Conservation (phyloP, 768 basidiomycete genomes). For the Suillus lakei region DNA sequence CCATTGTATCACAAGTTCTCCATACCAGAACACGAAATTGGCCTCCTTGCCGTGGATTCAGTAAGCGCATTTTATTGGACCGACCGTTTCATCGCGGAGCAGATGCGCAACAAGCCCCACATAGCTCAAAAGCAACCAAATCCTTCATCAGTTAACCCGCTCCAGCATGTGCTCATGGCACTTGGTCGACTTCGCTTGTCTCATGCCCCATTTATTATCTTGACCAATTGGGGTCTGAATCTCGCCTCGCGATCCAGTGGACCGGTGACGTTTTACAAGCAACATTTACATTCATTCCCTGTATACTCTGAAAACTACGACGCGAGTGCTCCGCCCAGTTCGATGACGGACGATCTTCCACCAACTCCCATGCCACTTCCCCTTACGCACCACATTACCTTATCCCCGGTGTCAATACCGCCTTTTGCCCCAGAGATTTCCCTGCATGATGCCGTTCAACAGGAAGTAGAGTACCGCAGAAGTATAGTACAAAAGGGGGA, state of each 20-base stretch:
- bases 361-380: conserved; percentile 23
- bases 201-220: conserved; percentile 53
- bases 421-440: conserved; percentile 16
- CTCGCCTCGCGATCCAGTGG: conserved; percentile 22
- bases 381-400: conserved; percentile 46
- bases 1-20: conserved; percentile 53
- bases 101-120: conserved; percentile 37
- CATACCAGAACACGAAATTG: conserved; percentile 60
- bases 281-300: conserved; percentile 56
- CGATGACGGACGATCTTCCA: conserved; percentile 6
- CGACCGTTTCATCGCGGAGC: conserved; percentile 70
- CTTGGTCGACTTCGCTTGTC: conserved; percentile 53
- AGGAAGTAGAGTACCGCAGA: conserved; percentile 25
- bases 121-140: conserved; percentile 7
- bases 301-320: conserved; percentile 23
- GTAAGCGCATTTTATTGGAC: conserved; percentile 79
- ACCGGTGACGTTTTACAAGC: conserved; percentile 44
- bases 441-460: conserved; percentile 18
- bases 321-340: background rate
- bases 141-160: conserved; percentile 31
- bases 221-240: conserved; percentile 69
- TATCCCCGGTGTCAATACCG: conserved; percentile 30
- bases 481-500: conserved; percentile 21
- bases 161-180: conserved; percentile 52
- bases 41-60: conserved; percentile 75